A percentile compares a stretch with the other conserved stretches of the same genome.
Evolutionary conservation across 2,329 filamentous ascomycete genomes (phyloP).

Genomic region (Xylaria sp.): DNA sequence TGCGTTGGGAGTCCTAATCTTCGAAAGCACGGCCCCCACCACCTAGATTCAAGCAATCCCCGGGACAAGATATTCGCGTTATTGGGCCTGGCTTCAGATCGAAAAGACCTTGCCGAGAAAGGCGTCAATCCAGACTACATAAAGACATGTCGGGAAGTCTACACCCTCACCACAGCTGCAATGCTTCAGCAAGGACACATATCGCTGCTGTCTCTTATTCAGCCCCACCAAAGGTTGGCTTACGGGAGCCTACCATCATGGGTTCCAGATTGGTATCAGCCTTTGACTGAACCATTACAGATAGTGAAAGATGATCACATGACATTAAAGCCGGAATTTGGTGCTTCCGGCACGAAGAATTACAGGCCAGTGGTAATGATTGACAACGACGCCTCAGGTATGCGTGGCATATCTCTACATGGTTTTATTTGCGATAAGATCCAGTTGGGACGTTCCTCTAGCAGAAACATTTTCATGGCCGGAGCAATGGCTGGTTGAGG

Average conservation of each 20-base stretch:
- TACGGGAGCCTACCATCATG: constrained; percentile 40
- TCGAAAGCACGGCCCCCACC: constrained; percentile 33
- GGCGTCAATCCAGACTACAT: constrained; percentile 40
- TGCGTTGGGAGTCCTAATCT: constrained; percentile 29
- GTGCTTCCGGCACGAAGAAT: constrained; percentile 5
- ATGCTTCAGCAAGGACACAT: constrained; percentile 36
- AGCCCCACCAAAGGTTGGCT: constrained; percentile 20
- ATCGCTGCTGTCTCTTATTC: constrained; percentile 39
- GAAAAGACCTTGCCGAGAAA: constrained; percentile 19
- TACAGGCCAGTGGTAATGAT: not conserved
- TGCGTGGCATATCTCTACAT: constrained; percentile 6
- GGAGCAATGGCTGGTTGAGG: constrained; percentile 27
- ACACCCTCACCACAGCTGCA: constrained; percentile 35
- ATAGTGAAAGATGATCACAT: constrained; percentile 14
- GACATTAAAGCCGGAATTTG: constrained; percentile 8
- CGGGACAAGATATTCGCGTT: constrained; percentile 44
- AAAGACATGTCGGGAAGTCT: constrained; percentile 39
- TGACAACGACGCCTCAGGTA: not conserved
- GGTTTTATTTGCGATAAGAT: constrained; percentile 14
- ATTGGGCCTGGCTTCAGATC: constrained; percentile 33
- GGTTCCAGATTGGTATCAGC: constrained; percentile 43
- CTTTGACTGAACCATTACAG: constrained; percentile 37
- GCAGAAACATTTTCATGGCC: constrained; percentile 15
- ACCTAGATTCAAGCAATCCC: constrained; percentile 41
- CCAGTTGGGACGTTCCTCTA: constrained; percentile 11